phyloP scores from a whole-genome alignment of 73 alveolate genomes.

The Uronychia setigera region DNA sequence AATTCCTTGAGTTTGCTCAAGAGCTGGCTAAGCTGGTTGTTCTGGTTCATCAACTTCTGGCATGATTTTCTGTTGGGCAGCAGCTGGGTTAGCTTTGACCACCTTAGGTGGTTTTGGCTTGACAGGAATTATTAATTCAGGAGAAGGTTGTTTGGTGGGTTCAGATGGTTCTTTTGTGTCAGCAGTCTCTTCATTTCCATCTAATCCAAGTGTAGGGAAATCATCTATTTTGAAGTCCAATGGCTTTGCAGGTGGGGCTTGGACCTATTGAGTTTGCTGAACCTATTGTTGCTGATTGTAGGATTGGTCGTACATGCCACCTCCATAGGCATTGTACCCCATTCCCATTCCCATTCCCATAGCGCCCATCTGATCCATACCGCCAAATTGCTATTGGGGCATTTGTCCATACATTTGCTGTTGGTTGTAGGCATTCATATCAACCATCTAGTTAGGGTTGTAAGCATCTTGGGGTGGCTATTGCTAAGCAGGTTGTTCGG shows the following conservation, averaged over 20 bases:
- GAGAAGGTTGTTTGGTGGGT: background rate
- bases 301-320: background rate
- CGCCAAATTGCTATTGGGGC: background rate
- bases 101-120: background rate
- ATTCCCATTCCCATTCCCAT: slow-evolving; percentile 3
- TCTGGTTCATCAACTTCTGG: too few species aligned
- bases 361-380: background rate
- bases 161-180: background rate
- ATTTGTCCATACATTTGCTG: background rate
- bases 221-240: background rate
- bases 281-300: background rate
- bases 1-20: background rate
- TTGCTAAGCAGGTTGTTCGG: background rate
- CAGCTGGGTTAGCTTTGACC: background rate
- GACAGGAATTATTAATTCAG: background rate
- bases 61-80: too few species aligned
- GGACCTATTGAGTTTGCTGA: background rate
- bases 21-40: too few species aligned
- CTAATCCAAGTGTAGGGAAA: background rate
- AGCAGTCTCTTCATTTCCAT: background rate
- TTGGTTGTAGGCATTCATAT: background rate
- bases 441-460: background rate
- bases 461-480: background rate
- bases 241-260: background rate
- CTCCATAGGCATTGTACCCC: background rate